Evolutionary conservation across 768 basidiomycete genomes (phyloP), one percentile per base, ranked within the genome.

Genomic region (Termitomyces sp.): DNA sequence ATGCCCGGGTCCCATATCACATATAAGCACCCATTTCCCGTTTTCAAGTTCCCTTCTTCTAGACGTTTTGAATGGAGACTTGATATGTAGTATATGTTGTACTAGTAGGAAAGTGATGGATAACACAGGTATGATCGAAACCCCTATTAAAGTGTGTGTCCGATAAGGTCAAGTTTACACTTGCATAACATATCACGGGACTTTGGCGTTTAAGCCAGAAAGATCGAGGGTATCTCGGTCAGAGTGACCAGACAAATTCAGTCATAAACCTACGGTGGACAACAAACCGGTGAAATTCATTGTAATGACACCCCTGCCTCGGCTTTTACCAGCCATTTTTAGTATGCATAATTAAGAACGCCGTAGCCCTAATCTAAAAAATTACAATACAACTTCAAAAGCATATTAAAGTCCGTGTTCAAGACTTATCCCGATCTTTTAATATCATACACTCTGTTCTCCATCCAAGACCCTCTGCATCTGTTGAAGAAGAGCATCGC

Each of bases 401-500:
- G 4, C 52, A 5, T 30, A 53, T 24, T 39, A 13, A 39, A 36
- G 33, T 54, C 12, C 44, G 20, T 13, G 30, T 39, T 20, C 24
- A 22, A 5, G 33, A n/a, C 24, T 0, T 13, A 1, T 9, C 8
- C 9, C 18, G 11, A 15, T 3, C 9, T 30, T 20, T 30, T 6
- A 9, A n/a, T 4, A 20, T 36, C 30, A 30, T 24, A 42, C 20
- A 31, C 13, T 30, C 37, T 52, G 53, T 20, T 61, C 52, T 30
- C 57, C 61, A 22, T 61, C 54, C 5, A 61, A 39, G 7, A 61
- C 61, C 27, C 36, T 58, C 31, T 54, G 57, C 61, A 61, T 61
- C 30, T 36, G 47, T 41, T 55, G 42, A 13, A 61, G 22, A 33
- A 61, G 36, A 27, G 42, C 57, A 41, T 55, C 61, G 16, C 44